Conservation (phyloP, 208 protist species). For the Acanthamoeba triangularis region DNA sequence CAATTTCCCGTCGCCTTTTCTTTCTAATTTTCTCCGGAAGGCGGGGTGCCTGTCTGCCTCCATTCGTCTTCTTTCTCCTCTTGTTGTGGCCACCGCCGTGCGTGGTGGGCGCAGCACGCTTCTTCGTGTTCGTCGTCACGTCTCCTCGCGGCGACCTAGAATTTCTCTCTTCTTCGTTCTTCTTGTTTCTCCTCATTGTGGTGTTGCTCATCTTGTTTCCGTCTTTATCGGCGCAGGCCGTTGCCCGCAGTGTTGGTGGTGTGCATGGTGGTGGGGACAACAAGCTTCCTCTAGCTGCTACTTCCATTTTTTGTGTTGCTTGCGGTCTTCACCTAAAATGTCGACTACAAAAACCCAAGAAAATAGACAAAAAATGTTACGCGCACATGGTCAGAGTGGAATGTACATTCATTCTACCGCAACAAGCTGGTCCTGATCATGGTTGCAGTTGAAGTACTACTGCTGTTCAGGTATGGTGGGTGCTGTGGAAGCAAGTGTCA, state of each 20-base stretch:
- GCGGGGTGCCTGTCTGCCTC: not conserved
- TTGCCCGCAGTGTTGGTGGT: too few species aligned
- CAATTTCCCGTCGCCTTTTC: not conserved
- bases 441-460: too few species aligned
- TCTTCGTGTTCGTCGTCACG: not conserved
- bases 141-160: not conserved
- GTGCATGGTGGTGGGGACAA: not conserved
- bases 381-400: not conserved
- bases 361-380: not conserved
- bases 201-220: not conserved
- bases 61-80: not conserved
- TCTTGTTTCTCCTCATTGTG: not conserved
- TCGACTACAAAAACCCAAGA: not conserved
- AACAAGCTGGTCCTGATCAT: too few species aligned
- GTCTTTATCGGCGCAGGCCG: not conserved
- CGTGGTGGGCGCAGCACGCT: not conserved
- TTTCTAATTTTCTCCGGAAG: not conserved
- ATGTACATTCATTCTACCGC: too few species aligned
- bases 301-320: too few species aligned
- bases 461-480: too few species aligned
- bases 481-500: too few species aligned
- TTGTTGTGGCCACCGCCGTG: not conserved
- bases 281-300: not conserved
- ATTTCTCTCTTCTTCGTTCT: slow-evolving; percentile 14
- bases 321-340: not conserved